Evolutionary conservation across 441 rosid species (phyloP).

Genomic region (Raphanus hybrid): DNA sequence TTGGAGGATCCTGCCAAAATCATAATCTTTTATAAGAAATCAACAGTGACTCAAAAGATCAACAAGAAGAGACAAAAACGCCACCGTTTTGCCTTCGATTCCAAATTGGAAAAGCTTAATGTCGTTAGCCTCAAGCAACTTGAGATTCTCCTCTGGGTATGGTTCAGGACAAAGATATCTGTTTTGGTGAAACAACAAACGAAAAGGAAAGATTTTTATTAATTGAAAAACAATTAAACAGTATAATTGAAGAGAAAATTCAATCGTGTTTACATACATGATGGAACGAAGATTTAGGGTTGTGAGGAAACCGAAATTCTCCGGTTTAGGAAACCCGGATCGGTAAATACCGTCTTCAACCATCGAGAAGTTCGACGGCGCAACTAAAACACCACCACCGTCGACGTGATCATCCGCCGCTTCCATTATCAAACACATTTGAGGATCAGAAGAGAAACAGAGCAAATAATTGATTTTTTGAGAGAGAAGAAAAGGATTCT

Average conservation of each 20-base stretch:
- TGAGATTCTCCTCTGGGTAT: conserved; percentile 75
- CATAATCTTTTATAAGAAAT: not conserved
- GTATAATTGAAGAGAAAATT: not conserved
- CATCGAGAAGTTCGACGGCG: conserved; percentile 83
- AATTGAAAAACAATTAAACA: not conserved
- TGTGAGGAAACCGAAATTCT: conserved; percentile 66
- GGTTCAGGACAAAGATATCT: conserved; percentile 90
- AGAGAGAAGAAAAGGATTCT: conserved; percentile 8
- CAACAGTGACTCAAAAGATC: conserved; percentile 1
- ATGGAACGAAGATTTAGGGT: conserved; percentile 81
- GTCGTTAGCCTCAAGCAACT: conserved; percentile 62
- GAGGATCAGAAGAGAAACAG: conserved; percentile 13
- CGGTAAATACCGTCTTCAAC: conserved; percentile 86
- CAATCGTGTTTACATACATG: conserved; percentile 68
- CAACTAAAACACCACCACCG: conserved; percentile 43
- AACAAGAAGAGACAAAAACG: no score
- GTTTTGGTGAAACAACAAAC: conserved; percentile 26
- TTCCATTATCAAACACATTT: conserved; percentile 49
- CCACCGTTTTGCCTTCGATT: conserved; percentile 78
- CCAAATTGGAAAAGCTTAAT: conserved; percentile 84
- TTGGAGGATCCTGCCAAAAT: conserved; percentile 46
- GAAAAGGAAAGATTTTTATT: not conserved
- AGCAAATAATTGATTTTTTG: conserved; percentile 10
- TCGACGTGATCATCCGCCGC: conserved; percentile 15
- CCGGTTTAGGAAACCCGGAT: conserved; percentile 67